Percentiles rank a stretch among this genome's conserved stretches.
These are phyloP conservation scores for Tarenaya hassleriana DNA, from an alignment of 345 rosid species.

Conservation along the genomic window DNA sequence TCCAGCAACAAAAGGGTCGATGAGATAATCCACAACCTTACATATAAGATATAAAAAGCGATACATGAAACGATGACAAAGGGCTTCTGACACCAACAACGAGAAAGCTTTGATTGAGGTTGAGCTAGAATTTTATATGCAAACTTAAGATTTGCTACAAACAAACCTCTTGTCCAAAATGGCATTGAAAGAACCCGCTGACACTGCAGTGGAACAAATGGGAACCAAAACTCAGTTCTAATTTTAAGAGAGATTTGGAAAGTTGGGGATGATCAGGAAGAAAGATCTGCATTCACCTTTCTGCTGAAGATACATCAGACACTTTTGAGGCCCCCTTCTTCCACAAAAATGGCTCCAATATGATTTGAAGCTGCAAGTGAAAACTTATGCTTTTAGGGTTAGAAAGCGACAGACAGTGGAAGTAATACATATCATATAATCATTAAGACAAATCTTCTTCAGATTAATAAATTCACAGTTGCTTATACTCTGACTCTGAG, in stretches of 20 bases:
- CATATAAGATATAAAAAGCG: slow-evolving; percentile 17
- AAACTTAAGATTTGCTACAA: slow-evolving; percentile 14
- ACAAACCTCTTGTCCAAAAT: slow-evolving; percentile 83
- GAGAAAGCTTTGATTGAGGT: background rate
- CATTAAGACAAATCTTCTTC: slow-evolving; percentile 2
- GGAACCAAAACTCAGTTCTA: slow-evolving; percentile 7
- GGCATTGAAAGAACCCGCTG: slow-evolving; percentile 65
- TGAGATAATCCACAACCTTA: slow-evolving; percentile 91
- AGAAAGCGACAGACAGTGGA: background rate
- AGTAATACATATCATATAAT: background rate
- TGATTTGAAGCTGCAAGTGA: slow-evolving; percentile 50
- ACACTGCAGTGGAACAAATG: slow-evolving; percentile 45
- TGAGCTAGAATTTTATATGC: slow-evolving; percentile 3
- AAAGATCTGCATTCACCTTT: slow-evolving; percentile 39
- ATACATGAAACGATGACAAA: slow-evolving; percentile 16
- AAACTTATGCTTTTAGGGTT: slow-evolving; percentile 1
- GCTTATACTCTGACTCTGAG: slow-evolving; percentile 11
- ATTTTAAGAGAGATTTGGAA: background rate
- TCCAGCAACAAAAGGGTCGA: slow-evolving; percentile 94
- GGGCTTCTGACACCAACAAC: slow-evolving; percentile 1
- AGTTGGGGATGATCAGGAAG: background rate
- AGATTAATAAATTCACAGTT: background rate
- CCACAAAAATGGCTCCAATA: slow-evolving; percentile 76
- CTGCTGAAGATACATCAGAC: slow-evolving; percentile 31
- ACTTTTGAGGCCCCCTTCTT: slow-evolving; percentile 46